phyloP scores from a whole-genome alignment of 1,139 yeast genomes.

The Yamadazyma atmosphaerica region DNA sequence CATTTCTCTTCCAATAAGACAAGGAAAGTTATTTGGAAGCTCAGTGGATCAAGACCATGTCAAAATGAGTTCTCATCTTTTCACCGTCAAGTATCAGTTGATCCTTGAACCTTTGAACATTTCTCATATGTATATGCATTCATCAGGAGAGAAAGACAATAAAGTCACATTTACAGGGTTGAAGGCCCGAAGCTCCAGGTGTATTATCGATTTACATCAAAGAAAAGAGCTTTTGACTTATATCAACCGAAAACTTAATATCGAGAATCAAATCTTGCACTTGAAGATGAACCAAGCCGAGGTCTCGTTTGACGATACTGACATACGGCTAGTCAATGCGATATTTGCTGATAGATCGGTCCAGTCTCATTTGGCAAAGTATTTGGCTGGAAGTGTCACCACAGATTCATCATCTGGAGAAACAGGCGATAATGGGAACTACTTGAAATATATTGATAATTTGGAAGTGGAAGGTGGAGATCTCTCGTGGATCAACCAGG shows the following conservation, averaged over 20 bases:
- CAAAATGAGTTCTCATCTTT: constrained; percentile 76
- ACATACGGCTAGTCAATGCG: constrained; percentile 71
- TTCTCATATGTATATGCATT: constrained; percentile 69
- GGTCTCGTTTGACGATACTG: constrained; percentile 68
- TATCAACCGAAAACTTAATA: constrained; percentile 55
- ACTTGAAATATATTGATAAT: constrained; percentile 23
- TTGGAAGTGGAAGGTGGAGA: constrained; percentile 47
- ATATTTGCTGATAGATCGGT: constrained; percentile 59
- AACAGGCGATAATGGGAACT: constrained; percentile 9
- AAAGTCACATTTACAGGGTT: constrained; percentile 71
- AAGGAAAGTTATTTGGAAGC: constrained; percentile 60
- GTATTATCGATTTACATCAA: constrained; percentile 79
- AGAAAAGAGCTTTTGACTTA: constrained; percentile 68
- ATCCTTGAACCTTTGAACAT: constrained; percentile 71
- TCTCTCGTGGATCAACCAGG: constrained; percentile 71
- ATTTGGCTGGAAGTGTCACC: constrained; percentile 28
- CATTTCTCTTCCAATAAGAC: constrained; percentile 72
- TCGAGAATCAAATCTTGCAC: constrained; percentile 54
- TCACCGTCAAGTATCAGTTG: constrained; percentile 78
- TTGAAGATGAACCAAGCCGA: constrained; percentile 79
- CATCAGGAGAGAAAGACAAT: constrained; percentile 44
- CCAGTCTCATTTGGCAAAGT: constrained; percentile 41
- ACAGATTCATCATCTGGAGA: constrained; percentile 17
- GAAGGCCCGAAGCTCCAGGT: constrained; percentile 67
- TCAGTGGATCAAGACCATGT: constrained; percentile 28